A percentile compares a stretch with the other conserved stretches of the same genome.
Conservation (phyloP, 768 basidiomycete genomes). For the Psilocybe tampanensis region DNA sequence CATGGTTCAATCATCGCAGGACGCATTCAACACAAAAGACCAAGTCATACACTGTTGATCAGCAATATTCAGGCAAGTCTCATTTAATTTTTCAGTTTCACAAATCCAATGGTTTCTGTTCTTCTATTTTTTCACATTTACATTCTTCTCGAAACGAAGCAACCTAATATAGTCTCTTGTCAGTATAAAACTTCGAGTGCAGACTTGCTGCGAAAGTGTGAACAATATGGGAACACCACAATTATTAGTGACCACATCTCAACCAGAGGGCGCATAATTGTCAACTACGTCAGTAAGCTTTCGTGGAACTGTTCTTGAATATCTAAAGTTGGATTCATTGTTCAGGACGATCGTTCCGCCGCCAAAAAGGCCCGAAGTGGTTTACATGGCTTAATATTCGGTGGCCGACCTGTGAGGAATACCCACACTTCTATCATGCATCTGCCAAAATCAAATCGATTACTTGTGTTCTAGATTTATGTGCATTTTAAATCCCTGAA, state of each 20-base stretch:
- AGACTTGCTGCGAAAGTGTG: constrained; percentile 83
- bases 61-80: constrained; percentile 95
- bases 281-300: constrained; percentile 84
- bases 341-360: constrained; percentile 87
- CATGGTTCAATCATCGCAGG: constrained; percentile 94
- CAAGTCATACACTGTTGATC: constrained; percentile 95
- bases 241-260: constrained; percentile 95
- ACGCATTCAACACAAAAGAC: constrained; percentile 90
- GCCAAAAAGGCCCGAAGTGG: constrained; percentile 91
- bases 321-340: constrained; percentile 19
- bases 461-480: constrained; percentile 71
- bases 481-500: constrained; percentile 89
- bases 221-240: constrained; percentile 94
- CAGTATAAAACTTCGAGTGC: constrained; percentile 92
- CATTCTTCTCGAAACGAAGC: constrained; percentile 9
- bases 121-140: constrained; percentile 4
- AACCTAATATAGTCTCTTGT: constrained; percentile 23
- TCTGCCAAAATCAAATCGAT: constrained; percentile 22
- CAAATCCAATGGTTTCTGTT: constrained; percentile 8
- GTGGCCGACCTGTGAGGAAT: constrained; percentile 78
- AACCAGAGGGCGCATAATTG: constrained; percentile 98
- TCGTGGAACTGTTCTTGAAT: background rate
- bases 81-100: constrained; percentile 21
- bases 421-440: constrained; percentile 5
- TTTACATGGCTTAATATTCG: constrained; percentile 87